Evolutionary conservation across 2,329 filamentous ascomycete genomes (phyloP), one percentile per base, ranked within the genome.

Genomic region (Penicillium sclerotiorum): DNA sequence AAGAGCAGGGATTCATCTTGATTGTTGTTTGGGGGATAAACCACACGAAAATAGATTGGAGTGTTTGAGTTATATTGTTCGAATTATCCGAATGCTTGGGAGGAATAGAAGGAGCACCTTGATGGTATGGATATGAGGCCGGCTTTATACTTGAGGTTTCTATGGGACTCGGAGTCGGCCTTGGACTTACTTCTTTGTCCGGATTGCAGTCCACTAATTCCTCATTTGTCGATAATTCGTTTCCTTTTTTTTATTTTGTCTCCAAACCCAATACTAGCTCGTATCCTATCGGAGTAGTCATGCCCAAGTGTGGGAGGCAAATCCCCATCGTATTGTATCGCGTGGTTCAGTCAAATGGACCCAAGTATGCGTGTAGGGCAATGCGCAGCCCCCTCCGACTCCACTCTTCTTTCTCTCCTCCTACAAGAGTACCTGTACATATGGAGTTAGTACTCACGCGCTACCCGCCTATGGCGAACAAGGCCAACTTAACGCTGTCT

Each of bases 1-100:
- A 74, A 42, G 50, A 41, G 64, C 70, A 73, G 64, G 71, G 70
- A 68, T 61, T 62, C 71, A 73, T 74, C 46, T 56, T 71, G 64
- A 57, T 57, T 57, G 58, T 44, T 49, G 40, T 49, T 49, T 39
- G 44, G 45, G 39, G 53, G 50, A 47, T 42, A 36, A 49, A 54
- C 50, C 52, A 45, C 55, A 30, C 18, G 37, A 43, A 43, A 22
- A 20, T 28, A 11, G 48, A 48, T n/a, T n/a, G n/a, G 49, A 55
- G 44, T 46, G 6, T 54, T 32, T 47, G 36, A 22, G 43, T 32
- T 11, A 30, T 46, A 22, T 15, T n/a, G 18, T 21, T n/a, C 12
- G 3, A 27, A 1, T 13, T 15, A 32, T 23, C 12, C 15, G 20
- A 21, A 28, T 22, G 18, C 32, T 46, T 33, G 33, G 5, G 20